Conservation (phyloP, 805 yeast genomes). For the Pichia kluyveri region DNA sequence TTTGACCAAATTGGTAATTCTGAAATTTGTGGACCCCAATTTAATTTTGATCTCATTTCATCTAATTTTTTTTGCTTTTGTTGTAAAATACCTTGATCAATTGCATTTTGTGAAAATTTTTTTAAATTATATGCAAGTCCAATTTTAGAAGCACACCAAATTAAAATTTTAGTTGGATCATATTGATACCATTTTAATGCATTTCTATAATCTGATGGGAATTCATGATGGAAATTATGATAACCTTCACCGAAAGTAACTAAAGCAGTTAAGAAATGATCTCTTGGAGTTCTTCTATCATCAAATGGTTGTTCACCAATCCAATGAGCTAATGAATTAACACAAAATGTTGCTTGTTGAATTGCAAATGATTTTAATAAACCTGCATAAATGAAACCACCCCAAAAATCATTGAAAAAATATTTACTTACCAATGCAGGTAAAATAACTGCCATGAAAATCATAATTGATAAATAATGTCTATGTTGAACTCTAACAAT, state of each 20-base stretch:
- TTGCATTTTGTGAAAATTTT: conserved; percentile 70
- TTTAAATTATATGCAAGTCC: conserved; percentile 70
- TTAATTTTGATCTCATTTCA: conserved; percentile 47
- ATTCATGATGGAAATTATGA: conserved; percentile 87
- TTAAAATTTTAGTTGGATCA: conserved; percentile 69
- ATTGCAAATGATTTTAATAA: conserved; percentile 57
- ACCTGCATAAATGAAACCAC: conserved; percentile 75
- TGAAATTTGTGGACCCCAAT: conserved; percentile 68
- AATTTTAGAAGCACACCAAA: conserved; percentile 48
- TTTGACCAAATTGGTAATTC: conserved; percentile 70
- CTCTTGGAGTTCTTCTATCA: conserved; percentile 81
- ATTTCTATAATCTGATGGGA: conserved; percentile 83
- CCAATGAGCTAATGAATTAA: conserved; percentile 81
- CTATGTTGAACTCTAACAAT: conserved; percentile 75
- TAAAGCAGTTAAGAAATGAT: conserved; percentile 69
- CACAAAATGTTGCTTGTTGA: conserved; percentile 83
- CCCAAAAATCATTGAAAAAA: conserved; percentile 51
- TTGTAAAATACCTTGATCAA: conserved; percentile 73
- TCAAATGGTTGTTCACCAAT: conserved; percentile 81
- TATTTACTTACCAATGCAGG: conserved; percentile 53
- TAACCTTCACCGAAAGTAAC: conserved; percentile 87
- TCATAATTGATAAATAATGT: conserved; percentile 59
- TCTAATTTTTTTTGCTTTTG: conserved; percentile 78
- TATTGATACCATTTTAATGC: conserved; percentile 83
- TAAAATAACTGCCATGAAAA: conserved; percentile 47